A percentile compares a stretch with the other conserved stretches of the same genome.
Conservation (phyloP, 2,329 filamentous ascomycete species). For the Phaeosphaeriaceae sp. region DNA sequence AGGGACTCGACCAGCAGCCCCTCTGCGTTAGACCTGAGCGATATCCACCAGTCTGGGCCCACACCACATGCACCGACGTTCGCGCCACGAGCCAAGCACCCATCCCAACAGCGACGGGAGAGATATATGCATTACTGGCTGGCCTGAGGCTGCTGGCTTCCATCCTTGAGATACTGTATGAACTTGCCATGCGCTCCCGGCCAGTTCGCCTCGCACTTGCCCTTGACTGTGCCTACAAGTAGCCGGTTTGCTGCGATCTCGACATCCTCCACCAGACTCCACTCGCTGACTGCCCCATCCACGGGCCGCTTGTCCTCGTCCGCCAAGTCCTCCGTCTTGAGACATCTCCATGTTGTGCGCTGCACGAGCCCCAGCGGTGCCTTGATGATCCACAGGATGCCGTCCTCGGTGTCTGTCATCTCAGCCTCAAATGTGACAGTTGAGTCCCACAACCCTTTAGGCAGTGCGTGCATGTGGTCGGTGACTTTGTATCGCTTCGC, state of each 20-base stretch:
- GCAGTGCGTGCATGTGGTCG: constrained; percentile 47
- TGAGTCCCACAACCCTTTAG: constrained; percentile 45
- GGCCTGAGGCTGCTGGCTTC: neutral
- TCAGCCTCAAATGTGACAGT: constrained; percentile 43
- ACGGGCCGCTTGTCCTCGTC: constrained; percentile 16
- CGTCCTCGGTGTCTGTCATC: constrained; percentile 43
- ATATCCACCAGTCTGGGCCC: neutral
- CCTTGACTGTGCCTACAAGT: constrained; percentile 44
- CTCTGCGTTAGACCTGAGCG: neutral
- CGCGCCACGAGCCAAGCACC: neutral
- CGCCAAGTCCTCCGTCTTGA: constrained; percentile 25
- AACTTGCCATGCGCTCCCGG: constrained; percentile 41
- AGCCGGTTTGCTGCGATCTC: constrained; percentile 44
- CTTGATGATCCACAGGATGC: constrained; percentile 44
- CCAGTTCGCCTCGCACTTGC: constrained; percentile 48
- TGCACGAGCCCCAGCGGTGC: constrained; percentile 46
- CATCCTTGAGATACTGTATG: constrained; percentile 30
- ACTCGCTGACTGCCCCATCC: constrained; percentile 20
- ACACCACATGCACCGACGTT: neutral
- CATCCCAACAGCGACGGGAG: neutral
- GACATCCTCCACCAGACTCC: constrained; percentile 46
- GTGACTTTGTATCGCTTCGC: constrained; percentile 48
- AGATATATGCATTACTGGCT: neutral
- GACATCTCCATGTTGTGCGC: constrained; percentile 39
- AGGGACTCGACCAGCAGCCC: neutral